Evolutionary conservation across 768 basidiomycete species (phyloP).

Genomic region (Lyophyllum shimeji): DNA sequence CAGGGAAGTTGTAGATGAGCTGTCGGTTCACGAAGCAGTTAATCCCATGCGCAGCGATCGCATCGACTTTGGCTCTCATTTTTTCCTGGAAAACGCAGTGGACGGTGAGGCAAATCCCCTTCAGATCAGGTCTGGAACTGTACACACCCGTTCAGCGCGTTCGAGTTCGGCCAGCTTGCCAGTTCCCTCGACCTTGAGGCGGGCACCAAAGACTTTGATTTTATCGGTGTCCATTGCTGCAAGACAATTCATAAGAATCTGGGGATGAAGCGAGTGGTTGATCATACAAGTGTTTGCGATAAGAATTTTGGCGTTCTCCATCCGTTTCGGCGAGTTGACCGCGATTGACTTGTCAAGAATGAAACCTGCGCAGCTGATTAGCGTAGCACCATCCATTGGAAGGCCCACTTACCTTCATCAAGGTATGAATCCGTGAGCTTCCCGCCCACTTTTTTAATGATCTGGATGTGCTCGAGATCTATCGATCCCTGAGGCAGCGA

Average conservation of each 20-base stretch:
- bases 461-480: conserved; percentile 96
- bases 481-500: conserved; percentile 77
- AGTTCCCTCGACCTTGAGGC: conserved; percentile 93
- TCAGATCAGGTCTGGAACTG: not conserved
- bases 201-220: conserved; percentile 98
- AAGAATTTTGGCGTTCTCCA: conserved; percentile 93
- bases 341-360: conserved; percentile 96
- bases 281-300: conserved; percentile 96
- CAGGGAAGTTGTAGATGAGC: conserved; percentile 99
- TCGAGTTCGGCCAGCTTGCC: conserved; percentile 98
- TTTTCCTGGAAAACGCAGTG: conserved; percentile 78
- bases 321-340: conserved; percentile 90
- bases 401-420: conserved; percentile 71
- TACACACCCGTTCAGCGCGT: conserved; percentile 81
- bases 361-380: conserved; percentile 59
- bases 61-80: conserved; percentile 98
- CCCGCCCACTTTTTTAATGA: conserved; percentile 99
- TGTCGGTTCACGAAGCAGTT: conserved; percentile 98
- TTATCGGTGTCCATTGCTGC: conserved; percentile 99
- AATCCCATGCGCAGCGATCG: conserved; percentile 92
- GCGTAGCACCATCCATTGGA: not conserved
- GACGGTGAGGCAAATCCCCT: not conserved
- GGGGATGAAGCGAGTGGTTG: too few species aligned
- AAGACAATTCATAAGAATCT: not conserved
- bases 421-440: conserved; percentile 98